Evolutionary conservation across 2,329 filamentous ascomycete genomes (phyloP).

Genomic region (Ophiostoma pallidulum): DNA sequence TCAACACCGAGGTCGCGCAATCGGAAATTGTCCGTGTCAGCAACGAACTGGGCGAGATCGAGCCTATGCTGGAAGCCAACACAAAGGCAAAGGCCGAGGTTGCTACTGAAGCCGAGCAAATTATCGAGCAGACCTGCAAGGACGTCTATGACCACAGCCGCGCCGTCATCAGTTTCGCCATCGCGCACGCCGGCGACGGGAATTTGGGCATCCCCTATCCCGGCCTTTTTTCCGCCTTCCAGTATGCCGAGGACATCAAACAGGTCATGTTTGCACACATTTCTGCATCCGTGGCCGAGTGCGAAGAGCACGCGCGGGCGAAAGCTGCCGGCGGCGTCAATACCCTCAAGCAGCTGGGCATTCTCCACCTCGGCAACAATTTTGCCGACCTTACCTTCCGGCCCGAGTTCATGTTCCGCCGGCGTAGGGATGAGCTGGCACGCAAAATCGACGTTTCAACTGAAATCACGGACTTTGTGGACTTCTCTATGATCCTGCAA

Average conservation of each 20-base stretch:
- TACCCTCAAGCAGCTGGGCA: slow-evolving; percentile 76
- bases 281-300: slow-evolving; percentile 63
- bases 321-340: slow-evolving; percentile 75
- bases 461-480: slow-evolving; percentile 89
- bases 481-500: slow-evolving; percentile 72
- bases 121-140: slow-evolving; percentile 76
- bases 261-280: slow-evolving; percentile 86
- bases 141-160: slow-evolving; percentile 81
- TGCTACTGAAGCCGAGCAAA: slow-evolving; percentile 68
- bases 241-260: slow-evolving; percentile 90
- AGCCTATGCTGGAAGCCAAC: slow-evolving; percentile 76
- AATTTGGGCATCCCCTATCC: slow-evolving; percentile 80
- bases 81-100: slow-evolving; percentile 72
- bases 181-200: slow-evolving; percentile 63
- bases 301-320: slow-evolving; percentile 75
- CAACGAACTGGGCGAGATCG: slow-evolving; percentile 68
- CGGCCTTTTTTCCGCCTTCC: slow-evolving; percentile 73
- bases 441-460: slow-evolving; percentile 80
- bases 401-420: slow-evolving; percentile 87
- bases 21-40: slow-evolving; percentile 76
- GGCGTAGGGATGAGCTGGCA: slow-evolving; percentile 69
- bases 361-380: slow-evolving; percentile 80
- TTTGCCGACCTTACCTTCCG: slow-evolving; percentile 82
- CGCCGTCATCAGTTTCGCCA: slow-evolving; percentile 62
- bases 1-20: slow-evolving; percentile 81